phyloP scores from a whole-genome alignment of 768 basidiomycete species.

The Psilocybe tampanensis region DNA sequence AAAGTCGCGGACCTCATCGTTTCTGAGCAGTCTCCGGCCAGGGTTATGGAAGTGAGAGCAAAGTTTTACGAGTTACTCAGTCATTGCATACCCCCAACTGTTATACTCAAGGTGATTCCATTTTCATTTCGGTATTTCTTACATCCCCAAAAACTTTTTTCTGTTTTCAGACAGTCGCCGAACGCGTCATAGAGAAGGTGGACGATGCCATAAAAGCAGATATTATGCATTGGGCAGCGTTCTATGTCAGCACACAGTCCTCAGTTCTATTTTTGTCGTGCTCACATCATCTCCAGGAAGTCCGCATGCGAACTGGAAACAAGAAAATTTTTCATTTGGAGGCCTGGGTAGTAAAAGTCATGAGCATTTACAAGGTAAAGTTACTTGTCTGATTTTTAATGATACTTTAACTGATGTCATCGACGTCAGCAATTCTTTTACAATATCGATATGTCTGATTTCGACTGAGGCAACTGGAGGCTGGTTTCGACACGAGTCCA shows the following conservation, averaged over 20 bases:
- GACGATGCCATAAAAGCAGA: conserved; percentile 91
- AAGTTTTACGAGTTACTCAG: conserved; percentile 95
- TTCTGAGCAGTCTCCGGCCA: conserved; percentile 84
- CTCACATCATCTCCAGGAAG: conserved; percentile 58
- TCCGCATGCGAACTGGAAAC: conserved; percentile 89
- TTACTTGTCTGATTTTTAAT: neutral
- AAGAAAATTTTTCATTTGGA: conserved; percentile 96
- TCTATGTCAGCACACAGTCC: conserved; percentile 67
- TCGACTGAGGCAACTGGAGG: conserved; percentile 41
- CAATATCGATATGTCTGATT: conserved; percentile 60
- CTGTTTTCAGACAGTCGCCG: conserved; percentile 78
- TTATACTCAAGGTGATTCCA: conserved; percentile 80
- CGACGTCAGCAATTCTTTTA: conserved; percentile 57
- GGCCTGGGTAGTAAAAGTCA: conserved; percentile 96
- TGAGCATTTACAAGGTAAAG: conserved; percentile 84
- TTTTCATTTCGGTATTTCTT: neutral
- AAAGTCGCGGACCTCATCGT: conserved; percentile 92
- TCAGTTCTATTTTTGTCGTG: neutral
- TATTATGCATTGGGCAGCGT: conserved; percentile 97
- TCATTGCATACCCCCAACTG: conserved; percentile 94
- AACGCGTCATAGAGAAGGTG: conserved; percentile 81
- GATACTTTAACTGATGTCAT: neutral
- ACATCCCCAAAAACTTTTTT: neutral
- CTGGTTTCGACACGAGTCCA: neutral
- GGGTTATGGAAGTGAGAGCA: conserved; percentile 88